These are phyloP conservation scores for Phytopythium vexans DNA, from an alignment of 352 stramenopile species.

Conservation along the genomic window DNA sequence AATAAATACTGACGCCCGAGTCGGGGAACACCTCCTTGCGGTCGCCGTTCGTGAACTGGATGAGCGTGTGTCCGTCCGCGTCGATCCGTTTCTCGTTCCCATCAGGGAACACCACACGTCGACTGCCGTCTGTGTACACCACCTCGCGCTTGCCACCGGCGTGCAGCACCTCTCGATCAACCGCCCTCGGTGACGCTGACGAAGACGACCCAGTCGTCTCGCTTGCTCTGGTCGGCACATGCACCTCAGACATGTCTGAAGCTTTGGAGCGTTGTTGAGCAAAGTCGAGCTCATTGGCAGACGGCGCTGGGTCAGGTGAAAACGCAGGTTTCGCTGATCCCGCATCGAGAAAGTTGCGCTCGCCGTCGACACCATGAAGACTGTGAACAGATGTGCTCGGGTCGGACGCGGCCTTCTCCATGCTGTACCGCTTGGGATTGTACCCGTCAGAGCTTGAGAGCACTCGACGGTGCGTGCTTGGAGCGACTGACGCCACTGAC, in stretches of 20 bases:
- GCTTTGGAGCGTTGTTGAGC: too few relatives aligned
- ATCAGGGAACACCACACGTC: slow-evolving; percentile 86
- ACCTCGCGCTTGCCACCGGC: slow-evolving; percentile 58
- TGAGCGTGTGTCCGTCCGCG: slow-evolving; percentile 83
- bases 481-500: background rate
- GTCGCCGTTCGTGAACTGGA: slow-evolving; percentile 95
- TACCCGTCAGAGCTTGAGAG: slow-evolving; percentile 16
- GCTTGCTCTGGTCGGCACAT: slow-evolving; percentile 1
- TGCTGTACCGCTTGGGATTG: slow-evolving; percentile 33
- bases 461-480: background rate
- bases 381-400: slow-evolving; percentile 5
- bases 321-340: too few relatives aligned
- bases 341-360: too few relatives aligned
- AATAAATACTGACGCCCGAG: slow-evolving; percentile 92
- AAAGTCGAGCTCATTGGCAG: too few relatives aligned
- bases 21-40: slow-evolving; percentile 89
- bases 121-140: slow-evolving; percentile 60
- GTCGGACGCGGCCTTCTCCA: slow-evolving; percentile 15
- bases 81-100: slow-evolving; percentile 93
- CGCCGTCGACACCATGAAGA: background rate
- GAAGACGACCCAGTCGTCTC: slow-evolving; percentile 4
- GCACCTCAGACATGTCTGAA: background rate
- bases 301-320: too few relatives aligned
- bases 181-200: slow-evolving; percentile 14
- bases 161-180: slow-evolving; percentile 46